Percentiles rank a stretch among this genome's conserved stretches.
Conservation (phyloP, 1,284 basidiomycete genomes). For the Tilletia caries region DNA sequence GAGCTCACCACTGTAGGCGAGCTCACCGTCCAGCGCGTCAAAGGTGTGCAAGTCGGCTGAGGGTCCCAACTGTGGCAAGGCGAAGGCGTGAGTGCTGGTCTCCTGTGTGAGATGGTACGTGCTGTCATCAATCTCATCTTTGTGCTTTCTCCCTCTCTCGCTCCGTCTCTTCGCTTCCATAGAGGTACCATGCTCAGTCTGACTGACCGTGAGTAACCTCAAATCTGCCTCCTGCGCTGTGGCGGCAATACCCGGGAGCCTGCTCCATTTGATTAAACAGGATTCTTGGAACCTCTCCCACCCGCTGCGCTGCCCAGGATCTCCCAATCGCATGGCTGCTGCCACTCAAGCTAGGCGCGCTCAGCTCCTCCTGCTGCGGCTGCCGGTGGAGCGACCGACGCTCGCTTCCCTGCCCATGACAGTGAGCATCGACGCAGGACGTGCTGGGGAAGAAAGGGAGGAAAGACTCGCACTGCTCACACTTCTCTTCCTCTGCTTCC, state of each 20-base stretch:
- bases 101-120: not conserved
- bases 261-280: too few species aligned
- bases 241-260: too few species aligned
- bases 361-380: not conserved
- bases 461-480: not conserved
- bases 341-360: not conserved
- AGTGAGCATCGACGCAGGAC: not conserved
- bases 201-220: too few species aligned
- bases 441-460: not conserved
- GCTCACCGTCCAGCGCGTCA: conserved; percentile 76
- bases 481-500: not conserved
- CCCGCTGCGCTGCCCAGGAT: too few species aligned
- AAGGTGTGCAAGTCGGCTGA: conserved; percentile 63
- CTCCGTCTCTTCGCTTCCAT: conserved; percentile 22
- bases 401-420: not conserved
- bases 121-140: too few species aligned
- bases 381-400: not conserved
- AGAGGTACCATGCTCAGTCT: conserved; percentile 83
- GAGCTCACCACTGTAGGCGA: conserved; percentile 77
- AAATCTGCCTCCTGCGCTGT: too few species aligned
- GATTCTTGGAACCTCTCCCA: too few species aligned
- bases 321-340: too few species aligned
- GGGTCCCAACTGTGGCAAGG: conserved; percentile 64
- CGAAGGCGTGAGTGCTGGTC: conserved; percentile 67
- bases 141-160: too few species aligned